Evolutionary conservation across 2,329 filamentous ascomycete genomes (phyloP).

Genomic region (Zymoseptoria pseudotritici): DNA sequence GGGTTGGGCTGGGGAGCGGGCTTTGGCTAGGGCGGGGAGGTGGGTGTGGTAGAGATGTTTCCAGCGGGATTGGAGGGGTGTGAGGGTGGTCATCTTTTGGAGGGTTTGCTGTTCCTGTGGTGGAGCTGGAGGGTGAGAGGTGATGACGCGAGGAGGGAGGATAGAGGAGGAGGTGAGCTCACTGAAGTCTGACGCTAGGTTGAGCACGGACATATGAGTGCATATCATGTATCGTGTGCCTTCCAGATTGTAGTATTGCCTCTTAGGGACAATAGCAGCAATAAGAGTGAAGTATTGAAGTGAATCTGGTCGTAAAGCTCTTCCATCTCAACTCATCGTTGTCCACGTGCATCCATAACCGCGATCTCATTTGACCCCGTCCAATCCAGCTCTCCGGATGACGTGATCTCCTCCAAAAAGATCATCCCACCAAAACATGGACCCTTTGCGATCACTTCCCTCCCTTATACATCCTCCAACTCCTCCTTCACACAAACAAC

Average conservation of each 20-base stretch:
- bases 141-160: neutral
- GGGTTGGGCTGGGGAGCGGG: constrained; percentile 27
- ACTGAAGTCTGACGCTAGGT: neutral
- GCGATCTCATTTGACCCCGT: neutral
- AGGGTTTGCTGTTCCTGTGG: neutral
- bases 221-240: neutral
- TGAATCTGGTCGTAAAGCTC: too few species aligned
- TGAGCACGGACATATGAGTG: neutral
- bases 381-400: neutral
- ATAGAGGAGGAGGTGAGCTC: neutral
- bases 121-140: neutral
- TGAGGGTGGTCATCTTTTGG: constrained; percentile 3
- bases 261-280: too few species aligned
- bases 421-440: neutral
- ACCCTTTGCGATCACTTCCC: neutral
- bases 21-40: constrained; percentile 24
- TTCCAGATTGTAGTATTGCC: neutral
- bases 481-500: neutral
- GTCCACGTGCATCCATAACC: neutral
- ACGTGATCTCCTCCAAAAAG: neutral
- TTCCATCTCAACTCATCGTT: neutral
- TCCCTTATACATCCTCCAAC: neutral
- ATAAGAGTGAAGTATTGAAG: too few species aligned
- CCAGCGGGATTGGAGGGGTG: constrained; percentile 19
- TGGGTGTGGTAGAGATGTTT: constrained; percentile 22